Evolutionary conservation across 2,329 filamentous ascomycete genomes (phyloP), one percentile per base, ranked within the genome.

Genomic region (Fusarium avenaceum): DNA sequence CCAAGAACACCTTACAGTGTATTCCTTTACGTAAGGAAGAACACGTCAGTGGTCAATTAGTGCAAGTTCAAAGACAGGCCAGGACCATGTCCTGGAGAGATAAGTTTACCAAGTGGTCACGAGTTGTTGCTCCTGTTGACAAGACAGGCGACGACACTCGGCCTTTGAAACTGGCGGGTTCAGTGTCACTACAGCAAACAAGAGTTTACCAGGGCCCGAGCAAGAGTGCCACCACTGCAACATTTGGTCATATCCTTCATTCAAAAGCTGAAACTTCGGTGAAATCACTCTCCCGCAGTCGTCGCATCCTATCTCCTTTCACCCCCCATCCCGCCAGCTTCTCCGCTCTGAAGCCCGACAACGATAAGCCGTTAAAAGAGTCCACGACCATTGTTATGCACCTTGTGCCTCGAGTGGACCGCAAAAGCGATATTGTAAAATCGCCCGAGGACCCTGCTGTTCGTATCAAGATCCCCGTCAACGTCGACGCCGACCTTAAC

Each of bases 201-300:
- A 33, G 45, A 26, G 6, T 45, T 35, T 10, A 26, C 48, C 9
- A 7, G 17, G 35, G 19, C 26, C 54, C 42, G 26, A 39, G 33
- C 24, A 48, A 22, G 20, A 65, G 63, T n/a, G 52, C 70, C 7
- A 81, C 82, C 2, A 75, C 71, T 4, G 84, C 85, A 13, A 77
- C 79, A 4, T 88, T 88, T 67, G 86, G 86, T 19, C 82, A 85
- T 53, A 65, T 87, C 33, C 79, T 88, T 0, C 82, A 84, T 61
- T 35, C 42, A 10, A 44, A 54, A 7, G 26, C 39, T 14, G 35
- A 47, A n/a, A 30, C 24, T 19, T 52, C 61, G 11, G 38, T 43
- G 1, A 40, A 39, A 22, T 30, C 33, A 11, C 55, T 65, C 30
- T n/a, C 42, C 13, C 63, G 67, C 17, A 47, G 38, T 15, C 67